Conservation (phyloP, 2,329 filamentous ascomycete species). For the Claviceps maximensis region DNA sequence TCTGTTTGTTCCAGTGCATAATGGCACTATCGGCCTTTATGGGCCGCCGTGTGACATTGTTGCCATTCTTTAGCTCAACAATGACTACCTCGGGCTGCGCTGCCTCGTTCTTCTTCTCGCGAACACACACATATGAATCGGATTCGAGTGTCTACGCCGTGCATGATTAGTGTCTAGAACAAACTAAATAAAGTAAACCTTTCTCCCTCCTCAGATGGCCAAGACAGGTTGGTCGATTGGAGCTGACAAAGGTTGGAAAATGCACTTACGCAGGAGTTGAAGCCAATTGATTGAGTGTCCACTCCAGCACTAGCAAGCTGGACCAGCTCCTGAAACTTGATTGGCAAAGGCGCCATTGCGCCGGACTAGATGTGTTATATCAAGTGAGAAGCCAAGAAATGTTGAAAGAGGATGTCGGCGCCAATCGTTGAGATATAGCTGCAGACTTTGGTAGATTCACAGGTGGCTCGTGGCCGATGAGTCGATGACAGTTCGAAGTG, state of each 20-base stretch:
- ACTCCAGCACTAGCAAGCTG: conserved; percentile 43
- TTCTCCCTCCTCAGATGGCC: not conserved
- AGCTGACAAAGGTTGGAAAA: not conserved
- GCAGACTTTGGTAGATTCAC: conserved; percentile 12
- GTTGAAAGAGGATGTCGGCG: not conserved
- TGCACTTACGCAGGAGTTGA: conserved; percentile 57
- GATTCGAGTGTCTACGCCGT: conserved; percentile 78
- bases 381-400: conserved; percentile 12
- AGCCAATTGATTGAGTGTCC: conserved; percentile 48
- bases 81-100: conserved; percentile 91
- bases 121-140: conserved; percentile 89
- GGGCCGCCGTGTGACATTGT: conserved; percentile 84
- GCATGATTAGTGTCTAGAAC: not conserved
- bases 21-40: conserved; percentile 99
- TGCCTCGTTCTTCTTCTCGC: conserved; percentile 79
- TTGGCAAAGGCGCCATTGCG: conserved; percentile 60
- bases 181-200: not conserved
- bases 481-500: conserved; percentile 6
- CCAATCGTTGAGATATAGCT: conserved; percentile 9
- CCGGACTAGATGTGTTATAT: conserved; percentile 14
- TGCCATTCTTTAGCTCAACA: conserved; percentile 92
- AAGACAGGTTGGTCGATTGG: not conserved
- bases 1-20: conserved; percentile 95
- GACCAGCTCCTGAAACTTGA: conserved; percentile 86
- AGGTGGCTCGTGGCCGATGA: conserved; percentile 7